Percentiles rank a stretch among this genome's conserved stretches.
Evolutionary conservation across 768 basidiomycete species (phyloP).

Genomic region (Neoboletus brunneissimus): DNA sequence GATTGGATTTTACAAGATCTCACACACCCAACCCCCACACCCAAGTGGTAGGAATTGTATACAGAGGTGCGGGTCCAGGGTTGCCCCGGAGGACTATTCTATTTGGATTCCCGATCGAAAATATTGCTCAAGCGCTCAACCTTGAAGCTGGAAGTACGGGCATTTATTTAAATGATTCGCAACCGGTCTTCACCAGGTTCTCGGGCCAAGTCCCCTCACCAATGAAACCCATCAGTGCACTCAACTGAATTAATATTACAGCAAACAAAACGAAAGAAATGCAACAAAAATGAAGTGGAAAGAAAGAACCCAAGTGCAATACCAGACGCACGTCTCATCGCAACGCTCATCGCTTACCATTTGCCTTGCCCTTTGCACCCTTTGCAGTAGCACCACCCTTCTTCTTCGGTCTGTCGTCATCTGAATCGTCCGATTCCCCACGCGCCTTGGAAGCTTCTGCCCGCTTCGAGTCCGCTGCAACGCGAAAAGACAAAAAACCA

Average conservation of each 20-base stretch:
- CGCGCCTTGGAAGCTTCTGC: slow-evolving; percentile 38
- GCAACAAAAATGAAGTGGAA: not conserved
- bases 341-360: slow-evolving; percentile 37
- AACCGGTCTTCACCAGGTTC: too few species aligned
- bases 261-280: not conserved
- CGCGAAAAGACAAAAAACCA: not conserved
- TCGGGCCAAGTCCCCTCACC: not conserved
- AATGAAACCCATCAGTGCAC: not conserved
- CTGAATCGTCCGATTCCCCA: slow-evolving; percentile 53
- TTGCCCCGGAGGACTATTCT: too few species aligned
- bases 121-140: too few species aligned
- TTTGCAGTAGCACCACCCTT: slow-evolving; percentile 21
- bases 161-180: too few species aligned
- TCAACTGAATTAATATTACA: slow-evolving; percentile 2
- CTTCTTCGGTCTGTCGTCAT: slow-evolving; percentile 48
- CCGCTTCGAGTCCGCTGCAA: slow-evolving; percentile 50
- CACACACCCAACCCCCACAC: too few species aligned
- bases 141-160: too few species aligned
- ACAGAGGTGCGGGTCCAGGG: too few species aligned
- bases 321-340: not conserved
- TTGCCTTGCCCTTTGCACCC: slow-evolving; percentile 39
- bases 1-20: too few species aligned
- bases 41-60: too few species aligned
- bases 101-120: too few species aligned
- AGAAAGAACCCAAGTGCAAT: not conserved